Percentiles rank a stretch among this genome's conserved stretches.
Conservation (phyloP, 495 filamentous ascomycete species). For the Penicillium pancosmium region DNA sequence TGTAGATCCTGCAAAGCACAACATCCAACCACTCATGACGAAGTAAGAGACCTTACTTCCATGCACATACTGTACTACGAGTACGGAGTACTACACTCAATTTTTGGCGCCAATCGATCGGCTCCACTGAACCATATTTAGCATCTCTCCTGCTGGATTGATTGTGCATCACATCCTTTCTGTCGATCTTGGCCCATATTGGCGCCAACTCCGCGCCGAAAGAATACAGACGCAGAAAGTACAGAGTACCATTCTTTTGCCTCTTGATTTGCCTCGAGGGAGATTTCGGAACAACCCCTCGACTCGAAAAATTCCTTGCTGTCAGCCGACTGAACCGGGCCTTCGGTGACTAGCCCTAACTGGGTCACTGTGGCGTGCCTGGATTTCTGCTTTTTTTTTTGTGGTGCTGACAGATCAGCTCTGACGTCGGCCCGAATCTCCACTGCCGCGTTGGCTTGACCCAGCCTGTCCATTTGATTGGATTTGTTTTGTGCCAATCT, state of each 20-base stretch:
- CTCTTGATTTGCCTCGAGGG: not conserved
- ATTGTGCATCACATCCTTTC: not conserved
- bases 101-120: conserved; percentile 6
- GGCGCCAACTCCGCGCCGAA: not conserved
- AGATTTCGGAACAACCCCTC: not conserved
- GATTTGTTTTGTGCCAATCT: too few relatives aligned
- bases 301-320: not conserved
- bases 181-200: conserved; percentile 3
- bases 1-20: not conserved
- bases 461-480: not conserved
- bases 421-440: conserved; percentile 2
- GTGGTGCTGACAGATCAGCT: not conserved
- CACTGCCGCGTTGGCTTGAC: not conserved
- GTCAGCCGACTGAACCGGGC: conserved; percentile 13
- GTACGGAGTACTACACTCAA: not conserved
- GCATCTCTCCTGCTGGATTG: conserved; percentile 7
- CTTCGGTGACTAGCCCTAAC: conserved; percentile 12
- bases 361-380: conserved; percentile 14
- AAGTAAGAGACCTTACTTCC: not conserved
- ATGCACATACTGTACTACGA: not conserved
- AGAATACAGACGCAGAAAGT: not conserved
- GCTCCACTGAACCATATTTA: conserved; percentile 15
- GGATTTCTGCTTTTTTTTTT: not conserved
- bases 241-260: not conserved
- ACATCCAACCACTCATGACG: not conserved